A percentile compares a stretch with the other conserved stretches of the same genome.
phyloP scores from a whole-genome alignment of 768 basidiomycete species.

The Nidularia pulvinata region DNA sequence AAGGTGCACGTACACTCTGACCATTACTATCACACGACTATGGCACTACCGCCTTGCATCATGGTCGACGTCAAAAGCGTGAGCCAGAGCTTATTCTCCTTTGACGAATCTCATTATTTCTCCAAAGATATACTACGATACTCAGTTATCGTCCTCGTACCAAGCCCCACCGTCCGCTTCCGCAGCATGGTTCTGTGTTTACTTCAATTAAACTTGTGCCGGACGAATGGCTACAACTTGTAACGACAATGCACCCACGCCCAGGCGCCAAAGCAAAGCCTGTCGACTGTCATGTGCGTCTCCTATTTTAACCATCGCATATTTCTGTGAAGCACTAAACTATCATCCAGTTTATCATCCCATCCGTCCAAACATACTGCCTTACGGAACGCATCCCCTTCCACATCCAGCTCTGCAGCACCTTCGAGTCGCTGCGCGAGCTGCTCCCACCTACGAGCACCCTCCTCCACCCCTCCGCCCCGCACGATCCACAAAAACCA shows the following conservation, averaged over 20 bases:
- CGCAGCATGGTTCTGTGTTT: slow-evolving; percentile 38
- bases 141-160: slow-evolving; percentile 45
- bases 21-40: slow-evolving; percentile 25
- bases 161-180: slow-evolving; percentile 43
- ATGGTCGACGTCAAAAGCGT: slow-evolving; percentile 35
- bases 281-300: slow-evolving; percentile 52
- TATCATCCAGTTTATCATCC: slow-evolving; percentile 26
- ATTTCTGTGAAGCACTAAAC: not conserved
- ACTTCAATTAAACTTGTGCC: slow-evolving; percentile 51
- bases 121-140: slow-evolving; percentile 32
- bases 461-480: slow-evolving; percentile 13
- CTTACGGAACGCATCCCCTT: slow-evolving; percentile 54
- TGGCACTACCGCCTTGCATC: slow-evolving; percentile 23
- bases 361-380: slow-evolving; percentile 46
- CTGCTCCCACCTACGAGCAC: slow-evolving; percentile 27
- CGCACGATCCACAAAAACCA: not conserved
- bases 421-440: slow-evolving; percentile 38
- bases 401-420: slow-evolving; percentile 52
- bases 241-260: slow-evolving; percentile 31
- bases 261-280: slow-evolving; percentile 27
- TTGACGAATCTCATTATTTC: not conserved
- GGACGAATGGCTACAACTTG: slow-evolving; percentile 59
- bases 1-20: slow-evolving; percentile 29
- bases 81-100: slow-evolving; percentile 5
- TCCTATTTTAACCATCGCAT: not conserved